Conservation (phyloP, 1,284 basidiomycete species). For the Moesziomyces sp. region DNA sequence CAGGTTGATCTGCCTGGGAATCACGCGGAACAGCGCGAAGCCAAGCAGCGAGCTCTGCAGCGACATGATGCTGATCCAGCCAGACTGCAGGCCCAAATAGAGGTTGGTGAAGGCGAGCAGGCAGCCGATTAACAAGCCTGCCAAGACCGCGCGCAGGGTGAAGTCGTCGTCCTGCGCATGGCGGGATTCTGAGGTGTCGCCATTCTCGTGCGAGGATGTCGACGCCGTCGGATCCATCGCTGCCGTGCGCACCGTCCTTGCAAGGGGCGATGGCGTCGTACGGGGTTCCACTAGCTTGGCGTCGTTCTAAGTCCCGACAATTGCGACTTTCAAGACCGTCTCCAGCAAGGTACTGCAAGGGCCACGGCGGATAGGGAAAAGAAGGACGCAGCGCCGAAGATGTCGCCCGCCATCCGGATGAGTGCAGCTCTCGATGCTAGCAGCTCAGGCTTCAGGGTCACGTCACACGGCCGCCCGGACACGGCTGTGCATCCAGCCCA, state of each 20-base stretch:
- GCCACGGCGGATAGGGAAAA: too few species aligned
- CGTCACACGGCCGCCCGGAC: not conserved
- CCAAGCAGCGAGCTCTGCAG: constrained; percentile 91
- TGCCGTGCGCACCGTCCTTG: too few species aligned
- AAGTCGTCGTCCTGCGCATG: constrained; percentile 29
- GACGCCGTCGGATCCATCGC: not conserved
- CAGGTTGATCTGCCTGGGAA: constrained; percentile 67
- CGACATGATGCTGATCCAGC: constrained; percentile 89
- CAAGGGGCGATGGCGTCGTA: too few species aligned
- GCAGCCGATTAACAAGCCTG: constrained; percentile 78
- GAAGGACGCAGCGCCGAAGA: too few species aligned
- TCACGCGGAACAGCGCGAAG: constrained; percentile 80
- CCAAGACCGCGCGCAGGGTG: constrained; percentile 70
- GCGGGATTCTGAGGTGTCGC: not conserved
- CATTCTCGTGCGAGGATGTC: not conserved
- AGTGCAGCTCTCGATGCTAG: too few species aligned
- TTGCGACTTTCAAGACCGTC: too few species aligned
- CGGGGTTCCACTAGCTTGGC: too few species aligned
- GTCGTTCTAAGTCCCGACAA: too few species aligned
- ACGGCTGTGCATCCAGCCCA: not conserved
- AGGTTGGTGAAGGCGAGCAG: constrained; percentile 80
- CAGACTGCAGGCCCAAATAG: constrained; percentile 81
- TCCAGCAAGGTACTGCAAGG: too few species aligned
- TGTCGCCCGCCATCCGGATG: too few species aligned
- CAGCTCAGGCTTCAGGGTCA: not conserved